Evolutionary conservation across 2,329 filamentous ascomycete genomes (phyloP).

Genomic region (Ascomycota sp.): DNA sequence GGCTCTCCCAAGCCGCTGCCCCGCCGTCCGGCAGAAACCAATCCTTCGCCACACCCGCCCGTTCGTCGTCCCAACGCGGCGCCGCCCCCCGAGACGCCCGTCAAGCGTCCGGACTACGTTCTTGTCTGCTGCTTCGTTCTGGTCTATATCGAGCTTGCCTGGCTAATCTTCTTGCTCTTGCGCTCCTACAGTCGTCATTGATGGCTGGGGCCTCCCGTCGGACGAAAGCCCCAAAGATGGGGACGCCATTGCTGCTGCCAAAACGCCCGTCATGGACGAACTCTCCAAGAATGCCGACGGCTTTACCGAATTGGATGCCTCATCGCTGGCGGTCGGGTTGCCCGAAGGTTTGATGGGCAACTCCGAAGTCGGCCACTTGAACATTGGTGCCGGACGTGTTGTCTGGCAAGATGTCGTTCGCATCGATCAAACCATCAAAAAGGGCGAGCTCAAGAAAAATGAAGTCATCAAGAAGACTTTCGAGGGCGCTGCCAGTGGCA

Average conservation of each 20-base stretch:
- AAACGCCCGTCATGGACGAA: constrained; percentile 87
- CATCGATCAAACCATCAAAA: constrained; percentile 85
- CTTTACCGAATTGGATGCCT: constrained; percentile 85
- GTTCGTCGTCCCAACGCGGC: constrained; percentile 5
- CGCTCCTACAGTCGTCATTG: constrained; percentile 68
- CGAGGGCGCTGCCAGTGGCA: constrained; percentile 62
- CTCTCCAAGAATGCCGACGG: constrained; percentile 68
- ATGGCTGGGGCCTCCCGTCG: constrained; percentile 86
- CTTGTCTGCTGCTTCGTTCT: constrained; percentile 30
- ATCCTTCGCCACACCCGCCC: constrained; percentile 1
- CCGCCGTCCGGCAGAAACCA: constrained; percentile 4
- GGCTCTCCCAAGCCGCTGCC: constrained; percentile 8
- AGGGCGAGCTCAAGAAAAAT: constrained; percentile 56
- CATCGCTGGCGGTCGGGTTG: constrained; percentile 83
- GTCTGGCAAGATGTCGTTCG: constrained; percentile 98
- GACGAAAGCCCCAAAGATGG: constrained; percentile 67
- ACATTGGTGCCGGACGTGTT: constrained; percentile 91
- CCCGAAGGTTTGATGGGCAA: constrained; percentile 98
- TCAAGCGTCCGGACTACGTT: constrained; percentile 14
- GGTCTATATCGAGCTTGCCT: constrained; percentile 34
- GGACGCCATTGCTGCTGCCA: constrained; percentile 84
- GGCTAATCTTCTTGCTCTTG: constrained; percentile 36
- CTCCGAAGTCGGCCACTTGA: constrained; percentile 94
- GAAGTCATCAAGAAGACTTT: constrained; percentile 60
- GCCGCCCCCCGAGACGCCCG: constrained; percentile 3